These are phyloP conservation scores for Kwoniella dejecticola DNA, from an alignment of 768 basidiomycete species.

Conservation along the genomic window DNA sequence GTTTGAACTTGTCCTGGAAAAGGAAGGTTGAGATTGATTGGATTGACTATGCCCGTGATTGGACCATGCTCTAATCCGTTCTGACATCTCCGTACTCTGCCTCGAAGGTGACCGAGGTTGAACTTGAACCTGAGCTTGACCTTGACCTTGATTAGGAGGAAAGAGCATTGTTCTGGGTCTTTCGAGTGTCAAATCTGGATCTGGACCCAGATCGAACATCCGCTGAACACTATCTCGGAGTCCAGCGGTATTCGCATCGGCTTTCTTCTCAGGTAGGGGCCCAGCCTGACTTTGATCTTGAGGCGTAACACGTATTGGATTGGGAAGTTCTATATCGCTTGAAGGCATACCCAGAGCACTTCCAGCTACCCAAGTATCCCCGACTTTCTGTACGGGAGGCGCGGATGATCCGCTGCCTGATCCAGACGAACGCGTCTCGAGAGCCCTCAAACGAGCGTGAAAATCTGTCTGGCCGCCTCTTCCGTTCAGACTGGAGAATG, in stretches of 20 bases:
- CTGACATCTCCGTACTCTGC: conserved; percentile 8
- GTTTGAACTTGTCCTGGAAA: conserved; percentile 31
- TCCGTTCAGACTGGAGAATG: conserved; percentile 1
- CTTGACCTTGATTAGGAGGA: too few species aligned
- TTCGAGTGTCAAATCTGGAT: conserved; percentile 15
- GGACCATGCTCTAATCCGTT: conserved; percentile 31
- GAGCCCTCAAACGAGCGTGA: conserved; percentile 11
- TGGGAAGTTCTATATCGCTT: conserved; percentile 18
- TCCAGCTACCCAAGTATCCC: conserved; percentile 48
- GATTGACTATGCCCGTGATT: conserved; percentile 22
- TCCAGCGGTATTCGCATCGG: not conserved
- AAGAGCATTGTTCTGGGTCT: conserved; percentile 5
- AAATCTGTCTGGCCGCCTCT: conserved; percentile 18
- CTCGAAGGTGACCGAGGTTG: not conserved
- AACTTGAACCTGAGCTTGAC: too few species aligned
- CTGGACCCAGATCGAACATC: conserved; percentile 44
- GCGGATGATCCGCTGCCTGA: conserved; percentile 10
- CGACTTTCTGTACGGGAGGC: conserved; percentile 47
- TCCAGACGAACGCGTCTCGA: conserved; percentile 20
- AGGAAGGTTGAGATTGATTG: conserved; percentile 26
- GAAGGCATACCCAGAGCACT: conserved; percentile 26
- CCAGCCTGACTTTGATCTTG: not conserved
- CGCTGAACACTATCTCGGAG: conserved; percentile 41
- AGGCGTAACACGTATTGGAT: not conserved
- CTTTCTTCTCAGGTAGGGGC: not conserved